Evolutionary conservation across 2,329 filamentous ascomycete genomes (phyloP).

Genomic region (Fusarium pseudograminearum): DNA sequence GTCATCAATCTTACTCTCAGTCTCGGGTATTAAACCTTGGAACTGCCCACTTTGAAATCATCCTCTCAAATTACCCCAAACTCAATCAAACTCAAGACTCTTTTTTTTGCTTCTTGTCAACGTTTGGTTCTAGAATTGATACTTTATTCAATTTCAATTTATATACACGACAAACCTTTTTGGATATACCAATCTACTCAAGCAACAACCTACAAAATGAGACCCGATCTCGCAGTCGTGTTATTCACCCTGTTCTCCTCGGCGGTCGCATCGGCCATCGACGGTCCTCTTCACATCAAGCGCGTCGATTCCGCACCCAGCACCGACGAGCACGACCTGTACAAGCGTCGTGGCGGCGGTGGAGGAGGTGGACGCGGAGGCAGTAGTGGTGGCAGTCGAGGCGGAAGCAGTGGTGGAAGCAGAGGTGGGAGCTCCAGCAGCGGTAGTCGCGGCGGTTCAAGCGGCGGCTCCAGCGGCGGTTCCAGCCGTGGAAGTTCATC

Average conservation of each 20-base stretch:
- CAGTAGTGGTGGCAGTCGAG: conserved; percentile 39
- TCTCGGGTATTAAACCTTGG: conserved; percentile 34
- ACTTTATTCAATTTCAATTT: not conserved
- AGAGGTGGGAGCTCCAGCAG: conserved; percentile 35
- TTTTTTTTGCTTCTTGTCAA: not conserved
- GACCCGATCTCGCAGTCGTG: conserved; percentile 48
- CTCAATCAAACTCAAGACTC: conserved; percentile 8
- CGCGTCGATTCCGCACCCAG: conserved; percentile 43
- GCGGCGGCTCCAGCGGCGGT: conserved; percentile 1
- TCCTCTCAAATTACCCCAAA: conserved; percentile 10
- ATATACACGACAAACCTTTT: conserved; percentile 6
- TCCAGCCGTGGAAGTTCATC: conserved; percentile 23
- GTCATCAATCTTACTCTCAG: conserved; percentile 23
- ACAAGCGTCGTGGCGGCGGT: conserved; percentile 72
- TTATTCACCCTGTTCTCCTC: conserved; percentile 49
- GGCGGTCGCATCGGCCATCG: conserved; percentile 44
- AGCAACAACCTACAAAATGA: conserved; percentile 46
- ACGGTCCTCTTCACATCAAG: conserved; percentile 42
- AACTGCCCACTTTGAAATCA: conserved; percentile 24
- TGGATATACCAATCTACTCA: not conserved
- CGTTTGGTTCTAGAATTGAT: conserved; percentile 1
- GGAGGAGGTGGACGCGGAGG: conserved; percentile 60
- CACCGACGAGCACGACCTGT: conserved; percentile 60
- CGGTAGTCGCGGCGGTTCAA: conserved; percentile 25
- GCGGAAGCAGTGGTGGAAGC: conserved; percentile 26